These are phyloP conservation scores for Colletotrichum sansevieriae DNA, from an alignment of 2,329 filamentous ascomycete species.

Conservation along the genomic window DNA sequence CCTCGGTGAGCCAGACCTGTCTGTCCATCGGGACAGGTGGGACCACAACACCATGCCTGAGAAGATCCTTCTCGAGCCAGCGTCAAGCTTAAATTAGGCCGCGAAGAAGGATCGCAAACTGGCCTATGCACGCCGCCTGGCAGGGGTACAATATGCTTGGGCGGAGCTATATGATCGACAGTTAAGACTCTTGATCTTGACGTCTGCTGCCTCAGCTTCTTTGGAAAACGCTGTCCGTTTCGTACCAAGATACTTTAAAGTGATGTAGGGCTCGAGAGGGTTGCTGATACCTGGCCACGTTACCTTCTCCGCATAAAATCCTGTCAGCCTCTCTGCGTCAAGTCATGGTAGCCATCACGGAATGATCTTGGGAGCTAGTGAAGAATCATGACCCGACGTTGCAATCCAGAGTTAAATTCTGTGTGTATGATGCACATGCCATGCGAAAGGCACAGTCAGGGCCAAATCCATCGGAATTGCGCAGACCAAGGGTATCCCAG, in stretches of 20 bases:
- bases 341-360: not conserved
- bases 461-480: not conserved
- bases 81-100: constrained; percentile 30
- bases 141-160: constrained; percentile 4
- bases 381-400: not conserved
- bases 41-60: constrained; percentile 10
- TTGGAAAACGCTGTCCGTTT: not conserved
- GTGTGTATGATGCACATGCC: not conserved
- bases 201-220: not conserved
- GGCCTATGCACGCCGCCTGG: constrained; percentile 2
- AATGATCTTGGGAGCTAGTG: not conserved
- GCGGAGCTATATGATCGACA: constrained; percentile 12
- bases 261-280: not conserved
- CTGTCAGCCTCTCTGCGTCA: not conserved
- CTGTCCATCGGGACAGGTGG: not conserved
- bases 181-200: constrained; percentile 1
- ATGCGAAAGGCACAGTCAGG: not conserved
- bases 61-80: constrained; percentile 6
- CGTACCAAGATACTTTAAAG: not conserved
- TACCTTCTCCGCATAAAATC: not conserved
- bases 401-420: constrained; percentile 19
- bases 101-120: not conserved
- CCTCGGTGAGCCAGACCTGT: not conserved
- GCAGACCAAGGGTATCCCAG: not conserved
- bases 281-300: not conserved